phyloP scores from a whole-genome alignment of 2,329 filamentous ascomycete genomes.

The Cladosporium colombiae region DNA sequence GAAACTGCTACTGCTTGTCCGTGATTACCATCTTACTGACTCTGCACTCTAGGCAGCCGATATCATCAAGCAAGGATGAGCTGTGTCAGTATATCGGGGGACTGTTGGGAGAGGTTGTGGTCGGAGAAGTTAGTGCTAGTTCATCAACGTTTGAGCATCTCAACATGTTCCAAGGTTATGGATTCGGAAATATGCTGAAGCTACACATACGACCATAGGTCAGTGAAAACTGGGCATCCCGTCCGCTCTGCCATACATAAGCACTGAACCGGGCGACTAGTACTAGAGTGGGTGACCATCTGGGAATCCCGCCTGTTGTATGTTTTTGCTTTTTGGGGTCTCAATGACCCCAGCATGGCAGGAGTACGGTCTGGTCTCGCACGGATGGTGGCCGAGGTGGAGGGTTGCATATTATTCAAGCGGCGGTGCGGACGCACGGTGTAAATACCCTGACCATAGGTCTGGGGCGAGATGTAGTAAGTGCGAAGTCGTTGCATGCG shows the following conservation, averaged over 20 bases:
- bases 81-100: neutral
- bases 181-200: neutral
- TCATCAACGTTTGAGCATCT: neutral
- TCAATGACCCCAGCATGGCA: neutral
- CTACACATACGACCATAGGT: too few species aligned
- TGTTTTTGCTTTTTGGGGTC: neutral
- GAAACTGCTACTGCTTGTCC: conserved; percentile 32
- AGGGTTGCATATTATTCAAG: neutral
- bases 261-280: too few species aligned
- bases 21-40: conserved; percentile 26
- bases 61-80: conserved; percentile 1
- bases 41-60: neutral
- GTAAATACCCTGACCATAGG: neutral
- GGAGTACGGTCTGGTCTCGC: too few species aligned
- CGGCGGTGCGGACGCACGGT: neutral
- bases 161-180: neutral
- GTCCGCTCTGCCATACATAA: too few species aligned
- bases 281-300: too few species aligned
- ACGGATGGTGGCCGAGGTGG: neutral
- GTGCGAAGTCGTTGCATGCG: neutral
- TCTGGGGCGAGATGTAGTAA: neutral
- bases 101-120: neutral
- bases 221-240: too few species aligned
- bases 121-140: neutral
- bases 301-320: neutral